Base-by-base conservation (phyloP, 306 rosid genomes). In the Canavalia gladiata region DNA sequence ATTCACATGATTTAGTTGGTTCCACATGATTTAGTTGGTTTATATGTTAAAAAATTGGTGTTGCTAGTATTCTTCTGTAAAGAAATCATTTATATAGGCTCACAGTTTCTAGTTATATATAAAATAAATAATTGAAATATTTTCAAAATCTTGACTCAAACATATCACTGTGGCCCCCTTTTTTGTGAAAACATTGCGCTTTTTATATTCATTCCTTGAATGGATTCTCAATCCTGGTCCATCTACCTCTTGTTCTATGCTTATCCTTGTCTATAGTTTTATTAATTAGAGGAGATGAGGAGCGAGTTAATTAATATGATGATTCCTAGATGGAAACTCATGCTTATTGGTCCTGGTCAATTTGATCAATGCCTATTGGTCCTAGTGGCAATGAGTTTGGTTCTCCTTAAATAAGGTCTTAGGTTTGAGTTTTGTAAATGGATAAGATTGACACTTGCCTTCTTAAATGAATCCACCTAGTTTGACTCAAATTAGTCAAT, bases 71-170 rank as follows among this genome's bases (percentile, higher is more conserved):
- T 29, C 37, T 11, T 57, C 13, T 2, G 28, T 25, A 50, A 51
- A 50, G 75, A 68, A 49, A 46, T 31, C 25, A 37, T 70, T 11
- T 71, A 7, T 71, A 11, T 4, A 0, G 45, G 60, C 25, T 70
- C 6, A 11, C 43, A 6, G 75, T 70, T 49, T 49, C 54, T 31
- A 50, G 54, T 55, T 73, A 10, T 58, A 29, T 74, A 57, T 59
- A 31, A 10, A 7, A 25, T 9, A 31, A 10, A 56, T 55, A 10
- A 28, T 51, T 18, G 30, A 25, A 30, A 6, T 43, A 59, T 28
- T 74, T 54, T 8, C 49, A 42, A 72, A 55, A 52, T 54, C 33
- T 52, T 39, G 33, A 59, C 29, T 43, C n/a, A 18, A 50, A 7
- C 46, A 37, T 58, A 31, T 5, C 66, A 74, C 3, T 56, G 52